Percentiles rank a stretch among this genome's conserved stretches.
Conservation (phyloP, 345 rosid genomes). For the Citrus inodora region DNA sequence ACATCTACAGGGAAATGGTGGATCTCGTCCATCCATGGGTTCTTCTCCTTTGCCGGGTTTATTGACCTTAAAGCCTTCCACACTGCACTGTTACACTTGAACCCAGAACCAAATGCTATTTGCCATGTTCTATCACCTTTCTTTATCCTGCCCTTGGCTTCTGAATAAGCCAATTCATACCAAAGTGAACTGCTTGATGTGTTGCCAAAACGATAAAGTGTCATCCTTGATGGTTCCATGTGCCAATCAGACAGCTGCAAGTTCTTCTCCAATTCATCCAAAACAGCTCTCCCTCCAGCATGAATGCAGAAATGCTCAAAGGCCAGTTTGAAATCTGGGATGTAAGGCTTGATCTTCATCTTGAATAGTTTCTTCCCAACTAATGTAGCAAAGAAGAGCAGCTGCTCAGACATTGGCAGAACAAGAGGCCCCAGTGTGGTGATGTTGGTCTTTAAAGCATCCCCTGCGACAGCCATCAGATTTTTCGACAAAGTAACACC, state of each 20-base stretch:
- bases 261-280: constrained; percentile 65
- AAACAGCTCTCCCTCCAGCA: constrained; percentile 57
- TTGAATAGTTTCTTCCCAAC: constrained; percentile 45
- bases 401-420: constrained; percentile 55
- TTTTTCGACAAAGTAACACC: constrained; percentile 53
- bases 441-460: constrained; percentile 61
- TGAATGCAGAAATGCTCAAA: constrained; percentile 62
- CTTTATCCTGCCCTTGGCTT: constrained; percentile 59
- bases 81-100: constrained; percentile 60
- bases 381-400: constrained; percentile 47
- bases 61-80: constrained; percentile 50
- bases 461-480: constrained; percentile 60
- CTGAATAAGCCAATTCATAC: constrained; percentile 60
- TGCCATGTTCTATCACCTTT: constrained; percentile 57
- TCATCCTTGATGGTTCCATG: constrained; percentile 62
- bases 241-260: constrained; percentile 52
- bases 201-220: constrained; percentile 55
- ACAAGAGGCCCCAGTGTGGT: constrained; percentile 55
- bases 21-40: constrained; percentile 54
- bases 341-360: constrained; percentile 56
- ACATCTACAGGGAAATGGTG: constrained; percentile 59
- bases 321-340: constrained; percentile 64
- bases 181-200: constrained; percentile 55
- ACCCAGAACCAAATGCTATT: constrained; percentile 61
- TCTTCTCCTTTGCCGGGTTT: constrained; percentile 41